Evolutionary conservation across 129 eudicot species (phyloP), one percentile per base, ranked within the genome.

Genomic region (Gnaphalium uliginosum): DNA sequence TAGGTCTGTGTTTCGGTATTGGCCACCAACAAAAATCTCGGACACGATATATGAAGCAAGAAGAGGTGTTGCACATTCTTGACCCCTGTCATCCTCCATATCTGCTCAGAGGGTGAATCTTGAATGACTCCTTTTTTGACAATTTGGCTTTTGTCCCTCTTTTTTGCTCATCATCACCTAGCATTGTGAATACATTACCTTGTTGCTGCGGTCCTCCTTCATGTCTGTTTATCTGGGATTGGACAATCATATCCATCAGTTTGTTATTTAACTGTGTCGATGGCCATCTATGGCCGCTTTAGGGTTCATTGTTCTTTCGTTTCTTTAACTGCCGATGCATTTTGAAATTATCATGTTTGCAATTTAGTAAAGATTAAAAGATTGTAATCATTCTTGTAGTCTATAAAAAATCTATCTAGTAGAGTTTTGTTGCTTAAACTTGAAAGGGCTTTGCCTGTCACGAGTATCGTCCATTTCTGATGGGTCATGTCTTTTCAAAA

Each of bases 1-100:
- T 41, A 84, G 98, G 81, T 94, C 97, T 37, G 87, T 94, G 29
- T 82, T 90, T 50, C 91, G 98, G 7, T 94, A 94, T 57, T 94
- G 98, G 98, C 98, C 98, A 14, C 98, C 98, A 29, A 74, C 96
- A 54, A 90, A 84, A 76, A 71, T 94, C 9, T 85, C 93, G 0
- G 87, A 87, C 91, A 94, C 96, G 3, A 77, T 87, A 19, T 84
- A 88, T 68, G 80, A 62, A 50, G 64, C 93, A 39, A 84, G 68
- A 70, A 73, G 81, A 73, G 64, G 82, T 0, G 64, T 85, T 67
- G 89, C 88, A 43, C 86, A 71, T 71, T 86, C 89, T n/a, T 88
- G 82, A 86, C 81, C 76, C 76, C 13, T 69, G 33, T 56, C 64
- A 61, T 58, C 75, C 35, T 17, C 30, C 48, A 26, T 39, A 37